phyloP scores from a whole-genome alignment of 2,329 filamentous ascomycete genomes.

The Alternaria panax region DNA sequence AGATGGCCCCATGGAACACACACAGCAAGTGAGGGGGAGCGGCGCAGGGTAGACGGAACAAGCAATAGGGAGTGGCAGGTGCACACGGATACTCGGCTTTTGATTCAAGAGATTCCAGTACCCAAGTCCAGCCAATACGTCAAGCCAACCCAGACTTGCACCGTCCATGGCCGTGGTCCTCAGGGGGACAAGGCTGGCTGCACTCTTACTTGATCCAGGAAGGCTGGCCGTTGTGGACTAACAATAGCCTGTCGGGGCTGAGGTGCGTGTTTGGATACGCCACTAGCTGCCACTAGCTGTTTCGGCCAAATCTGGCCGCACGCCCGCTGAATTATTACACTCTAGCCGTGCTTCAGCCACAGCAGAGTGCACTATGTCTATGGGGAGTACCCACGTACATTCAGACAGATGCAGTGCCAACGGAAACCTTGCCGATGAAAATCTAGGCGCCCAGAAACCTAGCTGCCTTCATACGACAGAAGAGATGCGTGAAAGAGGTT shows the following conservation, averaged over 20 bases:
- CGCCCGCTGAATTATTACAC: constrained; percentile 1
- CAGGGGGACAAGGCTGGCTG: constrained; percentile 19
- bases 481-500: neutral
- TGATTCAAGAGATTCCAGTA: constrained; percentile 21
- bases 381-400: neutral
- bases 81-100: constrained; percentile 33
- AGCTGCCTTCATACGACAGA: neutral
- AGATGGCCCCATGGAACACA: constrained; percentile 16
- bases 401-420: neutral
- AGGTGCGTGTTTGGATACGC: neutral
- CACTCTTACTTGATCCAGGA: constrained; percentile 7
- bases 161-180: constrained; percentile 12
- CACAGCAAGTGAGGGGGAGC: constrained; percentile 18
- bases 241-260: constrained; percentile 10
- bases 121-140: constrained; percentile 19
- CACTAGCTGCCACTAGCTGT: neutral
- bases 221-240: constrained; percentile 16
- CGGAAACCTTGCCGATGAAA: neutral
- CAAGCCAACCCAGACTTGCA: constrained; percentile 4
- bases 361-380: neutral
- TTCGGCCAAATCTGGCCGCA: neutral
- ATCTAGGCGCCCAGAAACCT: neutral
- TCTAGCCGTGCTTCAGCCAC: constrained; percentile 19
- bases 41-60: constrained; percentile 6
- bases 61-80: constrained; percentile 26